Conservation (phyloP, 805 yeast genomes). For the Komagataella populi region DNA sequence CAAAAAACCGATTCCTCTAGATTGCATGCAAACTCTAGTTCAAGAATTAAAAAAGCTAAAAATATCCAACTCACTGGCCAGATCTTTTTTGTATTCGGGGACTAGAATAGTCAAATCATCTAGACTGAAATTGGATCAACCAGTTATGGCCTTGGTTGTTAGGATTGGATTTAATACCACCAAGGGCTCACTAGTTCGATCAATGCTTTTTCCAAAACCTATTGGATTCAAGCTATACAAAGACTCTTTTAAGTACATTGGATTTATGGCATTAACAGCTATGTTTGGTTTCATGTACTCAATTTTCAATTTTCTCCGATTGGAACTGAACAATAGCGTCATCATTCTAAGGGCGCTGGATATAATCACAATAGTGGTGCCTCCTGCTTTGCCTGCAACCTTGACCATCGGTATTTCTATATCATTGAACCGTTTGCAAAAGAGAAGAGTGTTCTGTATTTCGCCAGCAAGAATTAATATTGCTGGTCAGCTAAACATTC, state of each 20-base stretch:
- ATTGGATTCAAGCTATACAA: constrained; percentile 84
- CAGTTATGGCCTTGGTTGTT: constrained; percentile 78
- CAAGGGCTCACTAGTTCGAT: constrained; percentile 84
- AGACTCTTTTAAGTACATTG: constrained; percentile 93
- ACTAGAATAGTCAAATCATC: constrained; percentile 80
- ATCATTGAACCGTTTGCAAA: constrained; percentile 66
- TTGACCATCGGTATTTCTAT: constrained; percentile 92
- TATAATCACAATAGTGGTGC: constrained; percentile 91
- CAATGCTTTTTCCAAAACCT: constrained; percentile 96
- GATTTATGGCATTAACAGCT: constrained; percentile 85
- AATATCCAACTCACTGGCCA: constrained; percentile 53
- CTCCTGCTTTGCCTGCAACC: constrained; percentile 98
- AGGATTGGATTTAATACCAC: constrained; percentile 93
- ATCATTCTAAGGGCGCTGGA: constrained; percentile 87
- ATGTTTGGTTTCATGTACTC: constrained; percentile 72
- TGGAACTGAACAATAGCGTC: constrained; percentile 55
- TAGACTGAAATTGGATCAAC: constrained; percentile 46
- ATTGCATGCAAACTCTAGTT: constrained; percentile 40
- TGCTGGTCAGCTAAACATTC: constrained; percentile 86
- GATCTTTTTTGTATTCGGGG: constrained; percentile 74
- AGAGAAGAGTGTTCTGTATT: constrained; percentile 68
- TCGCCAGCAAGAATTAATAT: constrained; percentile 90
- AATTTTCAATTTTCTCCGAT: constrained; percentile 64
- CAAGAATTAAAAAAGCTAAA: constrained; percentile 41
- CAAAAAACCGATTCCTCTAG: constrained; percentile 53